phyloP scores from a whole-genome alignment of 495 filamentous ascomycete genomes.

The Delitschia confertaspora region DNA sequence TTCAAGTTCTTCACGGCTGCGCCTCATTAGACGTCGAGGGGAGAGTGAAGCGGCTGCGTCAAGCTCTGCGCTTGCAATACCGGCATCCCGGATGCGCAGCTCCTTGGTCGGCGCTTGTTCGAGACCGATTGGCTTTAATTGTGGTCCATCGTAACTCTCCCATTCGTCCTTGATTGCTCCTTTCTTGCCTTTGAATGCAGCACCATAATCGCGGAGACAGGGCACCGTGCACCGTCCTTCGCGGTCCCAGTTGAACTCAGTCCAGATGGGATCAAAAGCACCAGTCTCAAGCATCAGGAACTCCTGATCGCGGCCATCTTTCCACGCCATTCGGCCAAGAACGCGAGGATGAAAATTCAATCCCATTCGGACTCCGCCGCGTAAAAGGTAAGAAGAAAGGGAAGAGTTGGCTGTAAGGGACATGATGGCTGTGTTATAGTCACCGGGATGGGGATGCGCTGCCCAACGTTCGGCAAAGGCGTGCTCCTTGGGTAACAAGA shows the following conservation, averaged over 20 bases:
- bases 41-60: conserved; percentile 15
- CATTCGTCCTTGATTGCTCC: conserved; percentile 43
- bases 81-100: conserved; percentile 10
- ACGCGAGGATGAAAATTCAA: conserved; percentile 50
- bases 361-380: conserved; percentile 50
- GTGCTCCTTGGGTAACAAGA: conserved; percentile 42
- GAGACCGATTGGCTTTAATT: conserved; percentile 25
- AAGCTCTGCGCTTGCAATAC: conserved; percentile 9
- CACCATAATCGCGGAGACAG: conserved; percentile 46
- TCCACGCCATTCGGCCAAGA: conserved; percentile 49
- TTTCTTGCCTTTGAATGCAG: conserved; percentile 40
- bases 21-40: conserved; percentile 5
- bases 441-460: conserved; percentile 44
- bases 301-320: conserved; percentile 45
- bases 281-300: conserved; percentile 50
- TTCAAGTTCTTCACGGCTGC: conserved; percentile 17
- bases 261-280: conserved; percentile 50
- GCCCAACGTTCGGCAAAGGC: conserved; percentile 51
- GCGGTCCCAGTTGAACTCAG: conserved; percentile 49
- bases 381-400: conserved; percentile 46
- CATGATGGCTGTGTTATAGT: conserved; percentile 53
- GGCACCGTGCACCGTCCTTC: conserved; percentile 46
- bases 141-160: conserved; percentile 42
- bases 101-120: conserved; percentile 13
- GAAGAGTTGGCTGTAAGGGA: conserved; percentile 48